Evolutionary conservation across 305 asterid genomes (phyloP), one percentile per base, ranked within the genome.

Genomic region (Fraxinus albicans): DNA sequence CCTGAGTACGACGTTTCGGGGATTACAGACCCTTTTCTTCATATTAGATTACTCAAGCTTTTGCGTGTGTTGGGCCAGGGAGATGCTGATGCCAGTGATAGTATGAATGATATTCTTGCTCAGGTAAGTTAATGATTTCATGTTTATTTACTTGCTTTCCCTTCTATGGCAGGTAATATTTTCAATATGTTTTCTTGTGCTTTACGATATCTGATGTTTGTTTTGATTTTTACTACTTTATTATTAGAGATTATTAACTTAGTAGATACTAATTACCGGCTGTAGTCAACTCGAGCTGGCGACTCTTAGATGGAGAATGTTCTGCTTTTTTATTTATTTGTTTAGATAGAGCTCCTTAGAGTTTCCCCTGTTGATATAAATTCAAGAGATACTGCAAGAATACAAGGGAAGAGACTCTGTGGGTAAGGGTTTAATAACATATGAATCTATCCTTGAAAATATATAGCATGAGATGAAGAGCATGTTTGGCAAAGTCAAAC

Each of bases 1-100:
- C 98, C 99, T 10, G 99, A 95, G 88, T 97, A 97, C 74, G 99
- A 97, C 82, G 69, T 97, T 89, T 89, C 98, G n/a, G 99, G 99
- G 90, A 95, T 95, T 80, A 80, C 97, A 67, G 99, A 97, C 84
- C 99, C 99, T 75, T 94, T 95, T 88, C 98, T 97, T 75, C 99
- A 97, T 76, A 88, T 97, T 86, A 88, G 92, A 89, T 89, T 95
- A 93, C 95, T 97, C 84, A 92, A 77, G 90, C 90, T 97, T 82
- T 89, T 97, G 91, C 84, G 93, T 15, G 91, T 92, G 76, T 88
- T 95, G 89, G 99, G 98, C 73, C 92, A 92, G 82, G 98, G 94
- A 88, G 97, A 97, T 93, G 93, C 92, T 80, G 98, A 95, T 83
- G 96, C 98, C 76, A 97, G 99, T 90, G 99, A 97, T 88, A 65